Conservation (phyloP, 2,329 filamentous ascomycete species). For the Colletotrichum tamarilloi region DNA sequence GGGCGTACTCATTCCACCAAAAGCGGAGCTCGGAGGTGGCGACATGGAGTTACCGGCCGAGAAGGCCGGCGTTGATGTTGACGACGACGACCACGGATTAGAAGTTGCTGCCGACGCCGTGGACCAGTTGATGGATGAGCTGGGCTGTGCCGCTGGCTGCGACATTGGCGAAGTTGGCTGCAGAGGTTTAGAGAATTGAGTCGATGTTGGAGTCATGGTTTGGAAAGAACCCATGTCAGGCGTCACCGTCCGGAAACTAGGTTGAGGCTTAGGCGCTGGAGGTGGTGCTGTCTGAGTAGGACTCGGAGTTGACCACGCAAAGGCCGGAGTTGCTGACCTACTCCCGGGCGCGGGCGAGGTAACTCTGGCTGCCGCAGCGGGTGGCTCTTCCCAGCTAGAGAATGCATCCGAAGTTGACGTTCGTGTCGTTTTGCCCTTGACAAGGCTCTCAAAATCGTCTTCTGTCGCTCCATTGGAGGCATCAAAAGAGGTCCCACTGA, state of each 20-base stretch:
- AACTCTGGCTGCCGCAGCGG: slow-evolving; percentile 45
- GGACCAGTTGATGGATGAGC: slow-evolving; percentile 64
- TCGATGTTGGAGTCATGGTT: slow-evolving; percentile 66
- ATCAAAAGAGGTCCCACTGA: slow-evolving; percentile 71
- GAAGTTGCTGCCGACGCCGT: slow-evolving; percentile 51
- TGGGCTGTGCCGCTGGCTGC: slow-evolving; percentile 38
- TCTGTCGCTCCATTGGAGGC: slow-evolving; percentile 63
- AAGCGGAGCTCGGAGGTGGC: slow-evolving; percentile 44
- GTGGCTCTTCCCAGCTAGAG: slow-evolving; percentile 61
- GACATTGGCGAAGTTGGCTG: slow-evolving; percentile 51
- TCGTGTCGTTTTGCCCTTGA: slow-evolving; percentile 75
- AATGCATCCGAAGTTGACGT: slow-evolving; percentile 51
- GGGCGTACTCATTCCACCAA: slow-evolving; percentile 52
- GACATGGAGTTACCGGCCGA: slow-evolving; percentile 26
- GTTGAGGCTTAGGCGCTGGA: slow-evolving; percentile 51
- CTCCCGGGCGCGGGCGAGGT: slow-evolving; percentile 49
- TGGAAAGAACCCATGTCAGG: slow-evolving; percentile 68
- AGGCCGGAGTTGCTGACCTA: slow-evolving; percentile 56
- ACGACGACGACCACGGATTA: slow-evolving; percentile 61
- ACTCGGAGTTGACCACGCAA: slow-evolving; percentile 73
- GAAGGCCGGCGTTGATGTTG: slow-evolving; percentile 34
- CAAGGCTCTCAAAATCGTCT: slow-evolving; percentile 88
- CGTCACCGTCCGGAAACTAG: slow-evolving; percentile 66
- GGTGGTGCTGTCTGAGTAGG: slow-evolving; percentile 47
- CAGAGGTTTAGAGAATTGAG: slow-evolving; percentile 72